Evolutionary conservation across 129 eudicot genomes (phyloP), one percentile per base, ranked within the genome.

Genomic region (Centella asiatica): DNA sequence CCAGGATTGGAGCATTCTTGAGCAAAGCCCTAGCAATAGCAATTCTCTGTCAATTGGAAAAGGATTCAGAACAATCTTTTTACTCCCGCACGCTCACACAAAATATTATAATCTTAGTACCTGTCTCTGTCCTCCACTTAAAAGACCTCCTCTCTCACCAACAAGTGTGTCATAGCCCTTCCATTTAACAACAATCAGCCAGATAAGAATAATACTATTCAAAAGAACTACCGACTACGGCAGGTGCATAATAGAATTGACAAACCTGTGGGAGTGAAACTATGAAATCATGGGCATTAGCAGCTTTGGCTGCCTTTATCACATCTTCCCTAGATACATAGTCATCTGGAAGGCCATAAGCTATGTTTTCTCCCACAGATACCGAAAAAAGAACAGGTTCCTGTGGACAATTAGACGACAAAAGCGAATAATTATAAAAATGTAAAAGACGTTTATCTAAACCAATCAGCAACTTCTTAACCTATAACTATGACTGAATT

Each of bases 81-180:
- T 3, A 40, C n/a, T 36, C 45, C 40, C 53, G 31, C 6, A 20
- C 11, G 14, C 61, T 6, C 64, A 15, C 42, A 6, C 29, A 13
- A 11, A 32, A n/a, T 13, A 28, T 14, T 27, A 11, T 26, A 31
- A 14, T 25, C 8, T n/a, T 27, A 59, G 32, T 82, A 90, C 97
- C 97, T 90, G 97, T 55, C 98, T 77, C 78, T 92, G 98, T 53
- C 98, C 98, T 25, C 98, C 98, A 72, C 98, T 92, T 50, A 92
- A 69, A 64, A 92, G 64, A 34, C 98, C 95, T 48, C 98, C 98
- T 47, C 98, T 81, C 74, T 92, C 98, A 57, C 98, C 98, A 71
- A 92, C 98, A 37, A 82, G 83, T 64, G 98, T 92, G 81, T 92
- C 98, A 64, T 92, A 92, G 50, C 98, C 98, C 98, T 90, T 31